These are phyloP conservation scores for Diplodia corticola DNA, from an alignment of 2,329 filamentous ascomycete genomes.

Conservation along the genomic window DNA sequence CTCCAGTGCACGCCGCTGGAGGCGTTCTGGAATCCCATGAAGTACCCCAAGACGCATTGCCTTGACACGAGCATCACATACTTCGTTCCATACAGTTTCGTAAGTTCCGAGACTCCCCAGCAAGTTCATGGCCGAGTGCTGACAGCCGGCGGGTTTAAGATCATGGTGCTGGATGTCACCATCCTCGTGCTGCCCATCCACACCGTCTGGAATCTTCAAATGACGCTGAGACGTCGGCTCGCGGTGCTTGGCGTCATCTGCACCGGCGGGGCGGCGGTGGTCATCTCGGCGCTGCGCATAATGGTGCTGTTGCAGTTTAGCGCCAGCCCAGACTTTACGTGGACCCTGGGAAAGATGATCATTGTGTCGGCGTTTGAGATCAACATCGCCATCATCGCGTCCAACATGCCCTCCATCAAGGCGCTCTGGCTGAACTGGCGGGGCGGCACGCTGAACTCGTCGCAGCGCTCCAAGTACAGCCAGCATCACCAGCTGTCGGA, in stretches of 20 bases:
- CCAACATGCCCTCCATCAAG: conserved; percentile 37
- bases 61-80: conserved; percentile 33
- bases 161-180: background rate
- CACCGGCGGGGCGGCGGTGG: conserved; percentile 34
- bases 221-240: background rate
- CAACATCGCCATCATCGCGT: conserved; percentile 36
- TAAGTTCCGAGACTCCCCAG: conserved; percentile 19
- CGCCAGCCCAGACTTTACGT: conserved; percentile 31
- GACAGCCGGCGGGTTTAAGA: conserved; percentile 26
- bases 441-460: background rate
- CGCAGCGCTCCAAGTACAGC: background rate
- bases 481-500: background rate
- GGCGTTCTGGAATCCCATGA: conserved; percentile 32
- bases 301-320: conserved; percentile 30
- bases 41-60: conserved; percentile 30
- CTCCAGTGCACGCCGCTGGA: conserved; percentile 37
- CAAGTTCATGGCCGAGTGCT: background rate
- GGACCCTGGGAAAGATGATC: conserved; percentile 35
- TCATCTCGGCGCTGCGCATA: conserved; percentile 29
- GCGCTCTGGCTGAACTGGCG: conserved; percentile 29
- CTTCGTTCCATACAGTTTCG: conserved; percentile 31
- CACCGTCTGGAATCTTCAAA: background rate
- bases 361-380: conserved; percentile 37
- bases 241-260: conserved; percentile 11
- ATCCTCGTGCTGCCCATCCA: background rate